A percentile compares a stretch with the other conserved stretches of the same genome.
Evolutionary conservation across 495 filamentous ascomycete species (phyloP).

Genomic region (Cairneyella variabilis): DNA sequence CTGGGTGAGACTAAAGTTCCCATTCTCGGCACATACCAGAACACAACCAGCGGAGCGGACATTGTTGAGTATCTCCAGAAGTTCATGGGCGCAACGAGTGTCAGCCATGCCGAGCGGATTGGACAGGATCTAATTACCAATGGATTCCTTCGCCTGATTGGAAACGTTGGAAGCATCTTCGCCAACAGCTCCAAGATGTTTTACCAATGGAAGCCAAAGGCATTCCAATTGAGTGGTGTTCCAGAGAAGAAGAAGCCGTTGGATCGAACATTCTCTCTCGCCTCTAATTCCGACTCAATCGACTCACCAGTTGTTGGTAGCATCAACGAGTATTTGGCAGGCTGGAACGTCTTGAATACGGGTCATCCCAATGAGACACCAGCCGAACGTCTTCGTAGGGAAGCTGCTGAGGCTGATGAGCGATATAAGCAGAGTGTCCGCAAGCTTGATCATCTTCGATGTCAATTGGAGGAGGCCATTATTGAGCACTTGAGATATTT

Average conservation of each 20-base stretch:
- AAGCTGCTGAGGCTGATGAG: conserved; percentile 88
- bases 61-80: conserved; percentile 94
- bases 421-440: conserved; percentile 82
- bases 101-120: conserved; percentile 87
- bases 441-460: conserved; percentile 84
- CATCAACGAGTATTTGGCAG: conserved; percentile 81
- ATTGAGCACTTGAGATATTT: conserved; percentile 90
- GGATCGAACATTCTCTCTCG: conserved; percentile 65
- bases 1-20: conserved; percentile 89
- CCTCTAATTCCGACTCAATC: conserved; percentile 46
- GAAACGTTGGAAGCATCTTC: conserved; percentile 91
- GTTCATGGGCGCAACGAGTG: conserved; percentile 73
- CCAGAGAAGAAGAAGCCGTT: conserved; percentile 78
- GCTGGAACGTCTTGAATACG: conserved; percentile 90
- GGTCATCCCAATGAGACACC: conserved; percentile 88
- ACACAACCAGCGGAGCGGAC: conserved; percentile 83
- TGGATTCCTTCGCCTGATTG: conserved; percentile 86
- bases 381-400: conserved; percentile 77
- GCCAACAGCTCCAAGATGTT: conserved; percentile 95
- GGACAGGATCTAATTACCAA: conserved; percentile 87
- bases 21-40: conserved; percentile 90
- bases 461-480: conserved; percentile 91
- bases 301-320: conserved; percentile 73
- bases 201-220: conserved; percentile 94
- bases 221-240: conserved; percentile 81